phyloP scores from a whole-genome alignment of 1,284 basidiomycete genomes.

The Uromyces viciae-fabae region DNA sequence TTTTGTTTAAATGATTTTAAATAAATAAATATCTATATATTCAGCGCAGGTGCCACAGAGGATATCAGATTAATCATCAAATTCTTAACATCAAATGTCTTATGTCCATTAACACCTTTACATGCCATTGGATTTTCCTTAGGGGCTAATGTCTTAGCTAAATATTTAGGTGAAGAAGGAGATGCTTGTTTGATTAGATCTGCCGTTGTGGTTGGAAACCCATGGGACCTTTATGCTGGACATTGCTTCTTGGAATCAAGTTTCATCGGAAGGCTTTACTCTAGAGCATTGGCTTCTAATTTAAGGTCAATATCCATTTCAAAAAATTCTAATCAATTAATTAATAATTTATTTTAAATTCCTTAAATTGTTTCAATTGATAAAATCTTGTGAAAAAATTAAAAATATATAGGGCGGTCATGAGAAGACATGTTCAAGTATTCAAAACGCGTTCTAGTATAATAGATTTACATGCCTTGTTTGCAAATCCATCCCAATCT shows the following conservation, averaged over 20 bases:
- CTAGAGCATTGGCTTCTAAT: conserved; percentile 50
- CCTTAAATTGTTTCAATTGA: neutral
- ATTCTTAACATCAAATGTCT: conserved; percentile 69
- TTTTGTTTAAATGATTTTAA: neutral
- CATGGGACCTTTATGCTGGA: conserved; percentile 63
- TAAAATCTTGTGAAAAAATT: neutral
- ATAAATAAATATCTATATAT: too few relatives aligned
- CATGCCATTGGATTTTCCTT: conserved; percentile 89
- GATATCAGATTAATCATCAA: conserved; percentile 77
- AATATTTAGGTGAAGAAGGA: conserved; percentile 84
- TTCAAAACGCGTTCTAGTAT: conserved; percentile 14
- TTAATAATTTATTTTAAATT: neutral
- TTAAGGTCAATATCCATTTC: conserved; percentile 45
- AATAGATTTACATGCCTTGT: conserved; percentile 49
- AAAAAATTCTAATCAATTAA: neutral
- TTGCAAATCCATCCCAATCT: conserved; percentile 49
- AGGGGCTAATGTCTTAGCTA: conserved; percentile 85
- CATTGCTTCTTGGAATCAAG: conserved; percentile 48
- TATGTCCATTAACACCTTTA: conserved; percentile 70
- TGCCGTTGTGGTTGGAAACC: conserved; percentile 73
- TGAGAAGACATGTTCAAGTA: conserved; percentile 62
- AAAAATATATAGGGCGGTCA: conserved; percentile 57
- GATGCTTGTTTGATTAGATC: conserved; percentile 69
- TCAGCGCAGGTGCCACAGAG: conserved; percentile 63
- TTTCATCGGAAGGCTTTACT: conserved; percentile 48